Evolutionary conservation across 1,139 yeast genomes (phyloP), one percentile per base, ranked within the genome.

Genomic region (Saccharomyces pastorianus): DNA sequence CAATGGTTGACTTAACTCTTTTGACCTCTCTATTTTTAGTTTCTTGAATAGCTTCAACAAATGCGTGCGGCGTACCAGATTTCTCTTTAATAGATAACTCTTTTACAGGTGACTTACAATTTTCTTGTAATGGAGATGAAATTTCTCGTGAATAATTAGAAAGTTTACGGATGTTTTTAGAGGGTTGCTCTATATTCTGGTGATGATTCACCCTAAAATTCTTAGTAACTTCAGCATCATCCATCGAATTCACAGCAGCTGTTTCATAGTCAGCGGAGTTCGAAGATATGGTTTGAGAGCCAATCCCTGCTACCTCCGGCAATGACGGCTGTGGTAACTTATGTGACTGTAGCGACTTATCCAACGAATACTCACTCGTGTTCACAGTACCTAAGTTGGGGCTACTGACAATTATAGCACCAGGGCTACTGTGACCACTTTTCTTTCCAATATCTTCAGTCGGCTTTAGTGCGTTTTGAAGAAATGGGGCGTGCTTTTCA

Each of bases 21-120:
- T 63, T 60, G 2, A 65, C 65, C 48, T 70, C 69, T 34, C 66
- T 63, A 41, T 60, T 63, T 53, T 71, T 70, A 1, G 71, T 68
- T 11, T 65, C 61, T 27, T 66, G 66, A 27, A 72, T 70, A 1
- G 71, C 68, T 26, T 64, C 61, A 1, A 68, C 60, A 5, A 71
- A 56, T 1, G 63, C 63, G 4, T 55, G 47, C 51, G 50, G 28
- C 47, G 49, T 23, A 49, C 47, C 4, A 50, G 50, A 25, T 52
- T 55, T n/a, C 47, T 50, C 27, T 48, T 49, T 13, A 52, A 48
- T 11, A 17, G 25, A 17, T 9, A 17, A 5, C 13, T 20, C 44
- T 25, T n/a, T 38, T 9, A 38, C n/a, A 20, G 44, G 44, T 20
- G 44, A 38, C 23, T 38, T 17, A 38, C 11, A 13, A 17, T n/a